Evolutionary conservation across 2,329 filamentous ascomycete species (phyloP).

Genomic region (Neonectria neomacrospora): DNA sequence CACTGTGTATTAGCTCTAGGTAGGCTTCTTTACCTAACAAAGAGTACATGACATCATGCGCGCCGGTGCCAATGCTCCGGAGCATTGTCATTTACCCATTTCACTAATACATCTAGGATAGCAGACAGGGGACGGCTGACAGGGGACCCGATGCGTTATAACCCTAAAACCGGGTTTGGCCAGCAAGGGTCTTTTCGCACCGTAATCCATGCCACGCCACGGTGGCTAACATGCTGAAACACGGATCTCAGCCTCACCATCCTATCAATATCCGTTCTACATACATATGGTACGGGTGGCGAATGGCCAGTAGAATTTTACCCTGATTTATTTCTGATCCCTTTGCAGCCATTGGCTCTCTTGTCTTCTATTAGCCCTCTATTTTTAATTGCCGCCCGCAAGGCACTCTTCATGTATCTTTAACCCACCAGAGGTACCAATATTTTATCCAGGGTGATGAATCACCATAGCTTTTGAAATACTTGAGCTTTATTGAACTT

Average conservation of each 20-base stretch:
- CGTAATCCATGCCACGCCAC: background rate
- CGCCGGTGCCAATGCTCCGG: slow-evolving; percentile 35
- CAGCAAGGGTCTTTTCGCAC: background rate
- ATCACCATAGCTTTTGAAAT: no score
- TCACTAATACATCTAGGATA: background rate
- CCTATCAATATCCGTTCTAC: background rate
- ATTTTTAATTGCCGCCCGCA: background rate
- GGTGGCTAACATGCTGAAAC: background rate
- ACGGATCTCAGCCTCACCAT: background rate
- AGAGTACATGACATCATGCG: slow-evolving; percentile 39
- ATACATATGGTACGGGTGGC: no score
- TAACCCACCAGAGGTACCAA: no score
- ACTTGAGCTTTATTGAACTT: no score
- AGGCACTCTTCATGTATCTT: no score
- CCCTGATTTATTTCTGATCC: no score
- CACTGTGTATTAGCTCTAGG: slow-evolving; percentile 38
- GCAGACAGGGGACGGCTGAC: background rate
- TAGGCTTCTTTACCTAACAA: background rate
- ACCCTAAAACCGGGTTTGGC: background rate
- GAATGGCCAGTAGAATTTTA: no score
- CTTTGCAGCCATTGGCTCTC: no score
- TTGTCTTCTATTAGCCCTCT: no score
- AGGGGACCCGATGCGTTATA: background rate
- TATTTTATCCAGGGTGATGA: no score
- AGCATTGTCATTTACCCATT: background rate